Evolutionary conservation across 768 basidiomycete species (phyloP).

Genomic region (Aureoboletus auriporus): DNA sequence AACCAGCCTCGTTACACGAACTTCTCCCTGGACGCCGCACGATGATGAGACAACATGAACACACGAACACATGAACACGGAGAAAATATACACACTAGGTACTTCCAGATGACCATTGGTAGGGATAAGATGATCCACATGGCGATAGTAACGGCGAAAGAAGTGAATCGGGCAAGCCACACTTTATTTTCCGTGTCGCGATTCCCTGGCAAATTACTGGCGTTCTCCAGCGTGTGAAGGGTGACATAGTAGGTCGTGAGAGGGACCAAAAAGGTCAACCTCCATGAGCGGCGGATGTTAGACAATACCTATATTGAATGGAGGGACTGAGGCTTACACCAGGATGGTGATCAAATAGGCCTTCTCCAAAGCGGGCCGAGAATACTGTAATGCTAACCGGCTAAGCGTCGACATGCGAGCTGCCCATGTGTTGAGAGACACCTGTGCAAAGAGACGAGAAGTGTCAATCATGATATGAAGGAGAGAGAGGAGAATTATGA

Average conservation of each 20-base stretch:
- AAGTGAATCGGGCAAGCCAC: conserved; percentile 35
- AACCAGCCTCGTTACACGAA: conserved; percentile 35
- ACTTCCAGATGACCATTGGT: conserved; percentile 48
- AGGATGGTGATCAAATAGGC: conserved; percentile 37
- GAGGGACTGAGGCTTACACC: conserved; percentile 30
- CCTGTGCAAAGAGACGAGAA: conserved; percentile 21
- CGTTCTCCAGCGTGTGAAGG: conserved; percentile 13
- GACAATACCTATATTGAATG: neutral
- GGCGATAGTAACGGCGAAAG: conserved; percentile 36
- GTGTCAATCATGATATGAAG: neutral
- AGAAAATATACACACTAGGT: conserved; percentile 29
- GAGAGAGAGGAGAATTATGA: conserved; percentile 13
- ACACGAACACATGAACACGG: neutral
- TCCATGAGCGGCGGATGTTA: conserved; percentile 13
- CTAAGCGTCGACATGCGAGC: conserved; percentile 37
- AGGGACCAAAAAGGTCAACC: conserved; percentile 39
- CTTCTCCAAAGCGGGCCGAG: conserved; percentile 43
- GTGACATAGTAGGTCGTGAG: conserved; percentile 35
- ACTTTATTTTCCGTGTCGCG: conserved; percentile 14
- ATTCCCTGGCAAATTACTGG: neutral
- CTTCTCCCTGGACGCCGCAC: conserved; percentile 35
- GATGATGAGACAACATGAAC: neutral
- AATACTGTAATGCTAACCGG: conserved; percentile 35
- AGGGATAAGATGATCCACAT: conserved; percentile 35
- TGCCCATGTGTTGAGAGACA: conserved; percentile 43